A percentile compares a stretch with the other conserved stretches of the same genome.
Evolutionary conservation across 2,329 filamentous ascomycete genomes (phyloP).

Genomic region (Colletotrichum sp.): DNA sequence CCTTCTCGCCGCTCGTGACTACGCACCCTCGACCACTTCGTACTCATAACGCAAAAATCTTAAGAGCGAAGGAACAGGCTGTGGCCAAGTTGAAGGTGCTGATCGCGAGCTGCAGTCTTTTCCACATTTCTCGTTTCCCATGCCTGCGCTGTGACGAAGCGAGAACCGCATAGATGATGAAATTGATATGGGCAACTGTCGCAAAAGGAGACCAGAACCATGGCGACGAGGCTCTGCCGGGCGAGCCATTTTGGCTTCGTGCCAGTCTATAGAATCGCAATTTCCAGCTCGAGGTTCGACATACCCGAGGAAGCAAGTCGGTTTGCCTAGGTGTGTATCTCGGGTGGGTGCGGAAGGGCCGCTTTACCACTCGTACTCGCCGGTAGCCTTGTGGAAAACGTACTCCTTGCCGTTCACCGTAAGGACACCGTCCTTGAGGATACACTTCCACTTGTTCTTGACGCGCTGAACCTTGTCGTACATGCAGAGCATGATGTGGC

Average conservation of each 20-base stretch:
- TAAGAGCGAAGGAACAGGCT: not conserved
- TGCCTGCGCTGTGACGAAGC: not conserved
- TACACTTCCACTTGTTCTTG: conserved; percentile 99
- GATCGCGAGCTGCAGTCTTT: not conserved
- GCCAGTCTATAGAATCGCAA: not conserved
- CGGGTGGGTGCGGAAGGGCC: not conserved
- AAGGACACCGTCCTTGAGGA: conserved; percentile 93
- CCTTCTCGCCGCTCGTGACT: not conserved
- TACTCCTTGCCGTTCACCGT: conserved; percentile 95
- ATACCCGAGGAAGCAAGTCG: not conserved
- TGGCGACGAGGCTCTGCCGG: not conserved
- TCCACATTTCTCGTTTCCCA: not conserved
- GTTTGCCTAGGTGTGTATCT: not conserved
- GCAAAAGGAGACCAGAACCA: not conserved
- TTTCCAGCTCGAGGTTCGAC: not conserved
- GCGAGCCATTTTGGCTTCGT: not conserved
- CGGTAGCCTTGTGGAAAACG: conserved; percentile 96
- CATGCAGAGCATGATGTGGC: conserved; percentile 96
- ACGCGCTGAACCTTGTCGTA: conserved; percentile 99
- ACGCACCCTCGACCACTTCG: not conserved
- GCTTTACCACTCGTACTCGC: conserved; percentile 94
- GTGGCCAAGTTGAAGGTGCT: not conserved
- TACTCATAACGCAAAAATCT: not conserved
- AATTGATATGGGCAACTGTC: not conserved
- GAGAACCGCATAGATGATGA: not conserved